These are phyloP conservation scores for Amanita molliuscula DNA, from an alignment of 768 basidiomycete genomes.

Conservation along the genomic window DNA sequence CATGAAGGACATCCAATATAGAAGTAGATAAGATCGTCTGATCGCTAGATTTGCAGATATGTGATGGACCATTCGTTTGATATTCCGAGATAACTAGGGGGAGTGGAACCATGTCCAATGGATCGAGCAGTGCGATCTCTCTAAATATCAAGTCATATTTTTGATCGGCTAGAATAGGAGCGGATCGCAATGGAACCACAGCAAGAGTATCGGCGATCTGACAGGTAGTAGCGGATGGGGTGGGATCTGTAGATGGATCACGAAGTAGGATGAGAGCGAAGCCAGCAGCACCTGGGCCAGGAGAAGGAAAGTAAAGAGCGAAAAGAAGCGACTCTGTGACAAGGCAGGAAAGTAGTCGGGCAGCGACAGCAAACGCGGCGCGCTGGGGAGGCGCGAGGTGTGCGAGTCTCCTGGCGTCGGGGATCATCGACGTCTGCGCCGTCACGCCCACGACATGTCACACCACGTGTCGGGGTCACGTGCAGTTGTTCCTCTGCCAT, in stretches of 20 bases:
- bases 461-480: conserved; percentile 1
- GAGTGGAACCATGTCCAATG: conserved; percentile 40
- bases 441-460: conserved; percentile 1
- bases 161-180: conserved; percentile 36
- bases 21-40: background rate
- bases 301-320: conserved; percentile 35
- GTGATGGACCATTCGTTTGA: conserved; percentile 7
- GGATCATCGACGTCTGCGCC: conserved; percentile 17
- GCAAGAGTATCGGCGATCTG: conserved; percentile 29
- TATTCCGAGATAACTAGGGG: conserved; percentile 13
- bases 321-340: conserved; percentile 45
- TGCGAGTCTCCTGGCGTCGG: conserved; percentile 16
- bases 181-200: conserved; percentile 33
- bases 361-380: conserved; percentile 36
- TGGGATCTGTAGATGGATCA: conserved; percentile 14
- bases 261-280: conserved; percentile 30
- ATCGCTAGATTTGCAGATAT: background rate
- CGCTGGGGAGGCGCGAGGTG: conserved; percentile 24
- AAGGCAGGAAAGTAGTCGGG: conserved; percentile 45
- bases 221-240: conserved; percentile 11
- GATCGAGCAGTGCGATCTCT: conserved; percentile 42
- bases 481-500: background rate
- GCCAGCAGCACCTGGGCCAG: conserved; percentile 23
- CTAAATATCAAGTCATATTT: conserved; percentile 17
- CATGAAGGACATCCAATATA: conserved; percentile 10